phyloP scores from a whole-genome alignment of 2,329 filamentous ascomycete species.

The Colletotrichum kahawae region DNA sequence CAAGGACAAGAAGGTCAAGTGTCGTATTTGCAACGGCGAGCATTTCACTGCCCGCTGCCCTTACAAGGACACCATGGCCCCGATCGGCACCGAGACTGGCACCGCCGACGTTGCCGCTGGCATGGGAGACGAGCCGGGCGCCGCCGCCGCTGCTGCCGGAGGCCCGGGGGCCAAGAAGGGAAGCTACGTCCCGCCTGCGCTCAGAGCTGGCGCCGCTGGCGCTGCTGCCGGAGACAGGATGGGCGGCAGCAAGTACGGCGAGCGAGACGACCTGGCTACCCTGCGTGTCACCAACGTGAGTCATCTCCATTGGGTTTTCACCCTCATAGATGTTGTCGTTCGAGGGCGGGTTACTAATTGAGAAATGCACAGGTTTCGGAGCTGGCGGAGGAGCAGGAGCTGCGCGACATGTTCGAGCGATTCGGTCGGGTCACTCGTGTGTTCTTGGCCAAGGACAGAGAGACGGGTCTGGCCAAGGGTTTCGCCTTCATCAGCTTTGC shows the following conservation, averaged over 20 bases:
- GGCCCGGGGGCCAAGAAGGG: slow-evolving; percentile 72
- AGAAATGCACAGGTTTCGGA: slow-evolving; percentile 77
- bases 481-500: slow-evolving; percentile 99
- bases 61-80: slow-evolving; percentile 99
- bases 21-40: slow-evolving; percentile 97
- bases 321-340: not conserved
- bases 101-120: slow-evolving; percentile 61
- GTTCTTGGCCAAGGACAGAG: slow-evolving; percentile 96
- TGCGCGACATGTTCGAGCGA: slow-evolving; percentile 97
- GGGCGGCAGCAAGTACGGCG: slow-evolving; percentile 80
- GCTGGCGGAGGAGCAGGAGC: slow-evolving; percentile 93
- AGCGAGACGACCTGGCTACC: slow-evolving; percentile 95
- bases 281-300: slow-evolving; percentile 96
- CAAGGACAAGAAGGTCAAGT: slow-evolving; percentile 99
- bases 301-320: slow-evolving; percentile 29
- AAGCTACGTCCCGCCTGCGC: slow-evolving; percentile 92
- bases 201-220: slow-evolving; percentile 72
- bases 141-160: slow-evolving; percentile 59
- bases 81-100: slow-evolving; percentile 65
- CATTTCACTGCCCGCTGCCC: slow-evolving; percentile 99
- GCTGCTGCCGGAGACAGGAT: slow-evolving; percentile 78
- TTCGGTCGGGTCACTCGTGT: slow-evolving; percentile 97
- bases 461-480: slow-evolving; percentile 95
- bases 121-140: slow-evolving; percentile 53
- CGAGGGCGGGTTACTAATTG: not conserved